A percentile compares a stretch with the other conserved stretches of the same genome.
These are phyloP conservation scores for Phialophora chinensis DNA, from an alignment of 2,329 filamentous ascomycete species.

Conservation along the genomic window DNA sequence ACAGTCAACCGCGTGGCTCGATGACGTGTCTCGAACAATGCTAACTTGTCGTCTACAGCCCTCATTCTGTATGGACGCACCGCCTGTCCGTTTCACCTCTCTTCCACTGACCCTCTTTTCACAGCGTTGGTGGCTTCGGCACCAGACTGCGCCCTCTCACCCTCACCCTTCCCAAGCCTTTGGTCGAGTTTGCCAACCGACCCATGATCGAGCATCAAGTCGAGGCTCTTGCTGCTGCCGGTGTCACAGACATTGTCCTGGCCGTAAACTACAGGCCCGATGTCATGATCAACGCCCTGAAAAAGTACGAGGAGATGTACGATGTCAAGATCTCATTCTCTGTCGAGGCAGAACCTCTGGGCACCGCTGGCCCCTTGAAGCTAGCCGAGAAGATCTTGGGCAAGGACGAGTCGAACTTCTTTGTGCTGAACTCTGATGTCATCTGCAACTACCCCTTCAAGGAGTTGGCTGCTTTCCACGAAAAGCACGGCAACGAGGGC, in stretches of 20 bases:
- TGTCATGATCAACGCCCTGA: slow-evolving; percentile 92
- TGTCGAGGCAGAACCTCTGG: slow-evolving; percentile 92
- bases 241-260: slow-evolving; percentile 96
- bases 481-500: slow-evolving; percentile 88
- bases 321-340: slow-evolving; percentile 97
- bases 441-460: slow-evolving; percentile 98
- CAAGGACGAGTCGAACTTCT: slow-evolving; percentile 95
- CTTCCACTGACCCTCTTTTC: slow-evolving; percentile 67
- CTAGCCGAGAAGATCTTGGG: slow-evolving; percentile 88
- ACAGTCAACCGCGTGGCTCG: slow-evolving; percentile 16
- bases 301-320: slow-evolving; percentile 93
- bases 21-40: slow-evolving; percentile 7
- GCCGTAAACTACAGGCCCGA: slow-evolving; percentile 99
- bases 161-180: slow-evolving; percentile 92
- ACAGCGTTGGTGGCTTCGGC: slow-evolving; percentile 96
- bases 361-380: slow-evolving; percentile 93
- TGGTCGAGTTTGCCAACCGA: slow-evolving; percentile 98
- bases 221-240: slow-evolving; percentile 87
- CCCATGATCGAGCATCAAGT: slow-evolving; percentile 99
- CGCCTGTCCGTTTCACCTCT: slow-evolving; percentile 22
- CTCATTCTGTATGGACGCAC: slow-evolving; percentile 36
- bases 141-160: slow-evolving; percentile 97
- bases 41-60: slow-evolving; percentile 30
- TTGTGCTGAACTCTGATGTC: slow-evolving; percentile 97
- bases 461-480: slow-evolving; percentile 89